Evolutionary conservation across 2,329 filamentous ascomycete genomes (phyloP), one percentile per base, ranked within the genome.

Genomic region (Diplocarpon mali): DNA sequence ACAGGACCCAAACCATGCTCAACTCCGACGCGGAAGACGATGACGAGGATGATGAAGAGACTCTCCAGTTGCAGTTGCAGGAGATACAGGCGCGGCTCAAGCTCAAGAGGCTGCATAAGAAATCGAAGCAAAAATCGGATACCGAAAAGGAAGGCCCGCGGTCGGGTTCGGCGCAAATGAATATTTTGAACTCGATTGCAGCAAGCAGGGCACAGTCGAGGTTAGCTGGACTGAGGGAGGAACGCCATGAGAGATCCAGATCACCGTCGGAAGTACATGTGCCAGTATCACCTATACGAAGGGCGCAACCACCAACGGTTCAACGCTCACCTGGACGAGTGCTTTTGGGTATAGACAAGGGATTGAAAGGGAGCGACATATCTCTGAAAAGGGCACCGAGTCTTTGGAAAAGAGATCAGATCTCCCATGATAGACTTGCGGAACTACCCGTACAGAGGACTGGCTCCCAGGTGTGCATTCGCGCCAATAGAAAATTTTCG

Each of bases 71-170:
- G 50, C 81, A 94, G 61, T 69, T 96, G 5, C 80, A 89, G 52
- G 87, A 85, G 44, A 94, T 98, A 47, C 82, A 96, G 63, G 87
- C 89, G 6, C 81, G 83, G 48, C 67, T 96, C 42, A 92, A 83
- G 64, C 65, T 96, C 52, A 96, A 95, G 64, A 88, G 83, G 59
- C 67, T 96, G 12, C 85, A 92, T 62, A 81, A 80, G 59, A 76
- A 71, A 59, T 66, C 69, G 46, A 51, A 60, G 48, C 50, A 65
- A 52, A 35, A 56, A 44, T 56, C 53, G 37, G 56, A 53, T 44
- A 55, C 53, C 7, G 58, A 58, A 27, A 50, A 47, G 12, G 55
- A 58, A 27, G 34, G 32, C 20, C 46, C 38, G 13, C 44, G 44
- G 32, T 36, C 49, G 4, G 45, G 39, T 12, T 47, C 51, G 11